Evolutionary conservation across 768 basidiomycete species (phyloP), one percentile per base, ranked within the genome.

Genomic region (Sutorius australiensis): DNA sequence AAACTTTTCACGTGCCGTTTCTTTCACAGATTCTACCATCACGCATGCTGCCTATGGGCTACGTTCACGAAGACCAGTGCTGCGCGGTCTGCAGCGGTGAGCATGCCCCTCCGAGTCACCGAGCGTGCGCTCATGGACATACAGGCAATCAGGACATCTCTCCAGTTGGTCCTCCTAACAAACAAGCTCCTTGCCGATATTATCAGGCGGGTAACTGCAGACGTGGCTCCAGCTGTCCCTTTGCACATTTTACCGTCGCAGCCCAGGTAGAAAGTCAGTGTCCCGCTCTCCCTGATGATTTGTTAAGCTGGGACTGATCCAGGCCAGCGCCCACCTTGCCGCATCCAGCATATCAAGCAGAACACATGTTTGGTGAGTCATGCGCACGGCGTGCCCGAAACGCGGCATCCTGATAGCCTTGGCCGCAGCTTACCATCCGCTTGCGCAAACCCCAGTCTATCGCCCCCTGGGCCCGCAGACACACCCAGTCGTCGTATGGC

Each of bases 191-290:
- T 30, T 69, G 68, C 50, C 55, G 68, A 56, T 69, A 64, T 50
- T 59, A 66, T 27, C 59, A 57, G 37, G 47, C 58, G 2, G 65
- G 66, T 14, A 50, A 49, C 8, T 71, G 69, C 27, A 65, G 64
- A 34, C 66, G 61, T 37, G 67, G 67, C 28, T 43, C 59, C 19
- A 40, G 46, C 13, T 71, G 68, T 51, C 60, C 60, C 1, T 69
- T 71, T 55, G 16, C 44, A 28, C 67, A 69, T 42, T 4, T 38
- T 12, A 37, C 54, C 17, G 37, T 28, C 46, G 10, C 49, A n/a
- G 24, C 53, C 32, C 64, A 19, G 30, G 17, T 11, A 42, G 53
- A 64, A 55, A 24, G 67, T 68, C 50, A 43, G 63, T 54, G 8
- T 37, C 24, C 38, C 37, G 34, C 17, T 46, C 17, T 44, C 33